Evolutionary conservation across 2,329 filamentous ascomycete genomes (phyloP).

Genomic region (Rutstroemia sp.): DNA sequence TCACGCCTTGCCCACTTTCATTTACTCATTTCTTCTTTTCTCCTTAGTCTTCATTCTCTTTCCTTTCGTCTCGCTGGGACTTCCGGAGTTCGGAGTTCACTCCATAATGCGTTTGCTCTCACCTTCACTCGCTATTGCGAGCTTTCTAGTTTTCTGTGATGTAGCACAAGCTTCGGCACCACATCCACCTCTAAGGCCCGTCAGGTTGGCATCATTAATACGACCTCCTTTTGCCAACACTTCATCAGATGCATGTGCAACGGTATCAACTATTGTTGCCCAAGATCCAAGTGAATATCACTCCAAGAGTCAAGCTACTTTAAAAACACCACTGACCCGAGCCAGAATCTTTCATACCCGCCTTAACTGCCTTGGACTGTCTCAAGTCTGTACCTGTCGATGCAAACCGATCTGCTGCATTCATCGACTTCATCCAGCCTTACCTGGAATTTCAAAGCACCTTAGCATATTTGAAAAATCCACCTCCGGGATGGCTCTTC

Average conservation of each 20-base stretch:
- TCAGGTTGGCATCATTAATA: background rate
- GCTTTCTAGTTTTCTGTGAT: background rate
- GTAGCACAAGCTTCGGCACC: background rate
- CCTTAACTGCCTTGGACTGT: constrained; percentile 18
- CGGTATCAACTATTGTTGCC: background rate
- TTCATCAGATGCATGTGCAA: background rate
- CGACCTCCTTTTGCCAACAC: background rate
- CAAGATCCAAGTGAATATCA: background rate
- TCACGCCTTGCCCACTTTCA: background rate
- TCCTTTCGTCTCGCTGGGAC: too few species aligned
- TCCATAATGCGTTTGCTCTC: background rate
- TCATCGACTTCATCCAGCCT: constrained; percentile 20
- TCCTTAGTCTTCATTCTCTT: background rate
- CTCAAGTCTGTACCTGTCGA: constrained; percentile 22
- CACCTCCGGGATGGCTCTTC: constrained; percentile 42
- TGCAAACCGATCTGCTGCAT: constrained; percentile 12
- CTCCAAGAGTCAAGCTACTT: background rate
- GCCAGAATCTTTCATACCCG: background rate
- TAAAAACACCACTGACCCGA: background rate
- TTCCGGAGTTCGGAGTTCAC: background rate
- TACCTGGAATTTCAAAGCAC: constrained; percentile 24
- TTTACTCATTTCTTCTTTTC: background rate
- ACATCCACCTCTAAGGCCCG: background rate
- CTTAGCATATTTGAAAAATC: constrained; percentile 36
- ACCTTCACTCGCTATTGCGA: background rate